Conservation (phyloP, 225 moss, liverwort and hornwort genomes). For the Antitrichia curtipendula region DNA sequence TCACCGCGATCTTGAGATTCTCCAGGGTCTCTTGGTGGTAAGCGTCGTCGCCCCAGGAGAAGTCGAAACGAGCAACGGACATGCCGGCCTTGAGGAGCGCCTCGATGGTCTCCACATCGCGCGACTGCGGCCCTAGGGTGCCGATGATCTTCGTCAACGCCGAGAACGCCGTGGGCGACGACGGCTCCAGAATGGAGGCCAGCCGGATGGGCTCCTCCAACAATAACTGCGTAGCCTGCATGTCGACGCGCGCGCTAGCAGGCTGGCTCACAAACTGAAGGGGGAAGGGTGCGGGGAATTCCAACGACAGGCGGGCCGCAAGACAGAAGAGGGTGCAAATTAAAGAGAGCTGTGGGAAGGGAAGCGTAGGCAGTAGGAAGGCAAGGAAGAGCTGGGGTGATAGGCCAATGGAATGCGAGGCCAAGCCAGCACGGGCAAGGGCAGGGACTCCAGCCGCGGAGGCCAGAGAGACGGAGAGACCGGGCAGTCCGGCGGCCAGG, state of each 20-base stretch:
- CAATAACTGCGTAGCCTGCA: constrained; percentile 83
- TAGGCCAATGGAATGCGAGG: not conserved
- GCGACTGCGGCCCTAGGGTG: constrained; percentile 73
- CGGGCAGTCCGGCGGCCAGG: not conserved
- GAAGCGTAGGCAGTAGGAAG: too few species aligned
- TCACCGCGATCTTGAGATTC: constrained; percentile 49
- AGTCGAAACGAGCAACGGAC: constrained; percentile 48
- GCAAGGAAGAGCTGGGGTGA: not conserved
- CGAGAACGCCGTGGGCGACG: constrained; percentile 57
- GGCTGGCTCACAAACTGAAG: not conserved
- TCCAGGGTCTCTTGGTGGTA: constrained; percentile 54
- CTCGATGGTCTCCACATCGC: constrained; percentile 78
- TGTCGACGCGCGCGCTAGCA: not conserved
- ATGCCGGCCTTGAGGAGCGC: constrained; percentile 79
- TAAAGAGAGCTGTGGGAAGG: too few species aligned
- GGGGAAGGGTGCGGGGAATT: too few species aligned
- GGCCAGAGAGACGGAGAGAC: not conserved
- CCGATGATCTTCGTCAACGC: constrained; percentile 91
- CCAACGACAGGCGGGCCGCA: not conserved
- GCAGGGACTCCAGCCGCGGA: not conserved
- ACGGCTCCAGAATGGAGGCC: constrained; percentile 84
- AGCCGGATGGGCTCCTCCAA: constrained; percentile 97
- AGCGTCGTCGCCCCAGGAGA: constrained; percentile 45
- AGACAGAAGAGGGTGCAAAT: not conserved
- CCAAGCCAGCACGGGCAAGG: not conserved